Evolutionary conservation across 2,329 filamentous ascomycete genomes (phyloP).

Genomic region (Ophiostoma montium): DNA sequence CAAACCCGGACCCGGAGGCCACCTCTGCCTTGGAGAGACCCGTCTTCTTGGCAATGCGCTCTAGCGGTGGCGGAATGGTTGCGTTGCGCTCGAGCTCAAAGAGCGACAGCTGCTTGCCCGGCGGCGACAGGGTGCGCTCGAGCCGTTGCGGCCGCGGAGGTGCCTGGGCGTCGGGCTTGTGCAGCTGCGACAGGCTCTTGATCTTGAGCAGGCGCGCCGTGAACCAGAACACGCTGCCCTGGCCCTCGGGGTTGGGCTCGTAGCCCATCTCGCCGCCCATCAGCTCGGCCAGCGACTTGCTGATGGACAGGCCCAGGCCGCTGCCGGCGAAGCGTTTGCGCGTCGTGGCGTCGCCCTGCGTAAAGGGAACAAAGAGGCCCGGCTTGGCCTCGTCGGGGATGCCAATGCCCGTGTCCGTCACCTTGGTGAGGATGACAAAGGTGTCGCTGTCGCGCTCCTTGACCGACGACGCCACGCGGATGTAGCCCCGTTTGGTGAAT

Average conservation of each 20-base stretch:
- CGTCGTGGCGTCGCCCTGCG: conserved; percentile 91
- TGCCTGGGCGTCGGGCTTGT: not conserved
- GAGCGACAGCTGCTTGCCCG: not conserved
- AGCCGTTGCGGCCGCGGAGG: not conserved
- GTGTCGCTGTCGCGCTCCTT: conserved; percentile 25
- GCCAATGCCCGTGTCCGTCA: conserved; percentile 70
- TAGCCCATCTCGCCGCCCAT: conserved; percentile 97
- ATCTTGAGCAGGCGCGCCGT: conserved; percentile 37
- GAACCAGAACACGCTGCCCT: conserved; percentile 91
- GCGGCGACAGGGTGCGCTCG: not conserved
- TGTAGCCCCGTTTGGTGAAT: conserved; percentile 42
- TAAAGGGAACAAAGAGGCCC: conserved; percentile 79
- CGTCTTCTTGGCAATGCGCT: conserved; percentile 1
- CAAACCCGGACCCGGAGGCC: conserved; percentile 3
- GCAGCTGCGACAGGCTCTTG: conserved; percentile 18
- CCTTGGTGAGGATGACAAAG: conserved; percentile 37
- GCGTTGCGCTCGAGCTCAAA: conserved; percentile 4
- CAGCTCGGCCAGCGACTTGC: conserved; percentile 80
- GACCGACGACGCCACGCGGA: conserved; percentile 29
- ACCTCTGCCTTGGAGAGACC: conserved; percentile 5
- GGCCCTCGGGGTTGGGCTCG: conserved; percentile 67
- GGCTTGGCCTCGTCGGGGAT: conserved; percentile 49
- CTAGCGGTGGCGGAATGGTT: not conserved
- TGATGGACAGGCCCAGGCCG: conserved; percentile 85
- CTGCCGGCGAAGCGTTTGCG: conserved; percentile 92